Evolutionary conservation across 306 rosid genomes (phyloP).

Genomic region (Aeschynomene evenia): DNA sequence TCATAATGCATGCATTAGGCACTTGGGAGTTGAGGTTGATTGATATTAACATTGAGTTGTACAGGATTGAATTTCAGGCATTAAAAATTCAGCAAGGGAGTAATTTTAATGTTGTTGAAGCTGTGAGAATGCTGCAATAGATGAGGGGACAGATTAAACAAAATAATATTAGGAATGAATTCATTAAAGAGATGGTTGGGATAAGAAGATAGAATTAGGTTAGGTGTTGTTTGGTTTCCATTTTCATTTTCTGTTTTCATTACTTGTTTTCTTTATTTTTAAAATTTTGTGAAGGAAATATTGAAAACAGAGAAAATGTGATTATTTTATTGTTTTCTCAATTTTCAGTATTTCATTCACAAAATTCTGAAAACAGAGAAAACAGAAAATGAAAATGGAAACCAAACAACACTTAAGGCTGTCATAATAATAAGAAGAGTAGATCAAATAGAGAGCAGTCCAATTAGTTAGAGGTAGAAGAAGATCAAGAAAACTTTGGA

Average conservation of each 20-base stretch:
- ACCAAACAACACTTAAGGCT: too few species aligned
- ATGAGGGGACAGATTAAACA: background rate
- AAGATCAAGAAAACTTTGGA: background rate
- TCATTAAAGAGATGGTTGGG: background rate
- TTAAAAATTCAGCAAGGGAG: background rate
- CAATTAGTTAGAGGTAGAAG: background rate
- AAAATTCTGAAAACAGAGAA: too few species aligned
- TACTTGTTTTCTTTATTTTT: too few species aligned
- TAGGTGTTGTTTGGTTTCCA: background rate
- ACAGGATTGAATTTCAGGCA: background rate
- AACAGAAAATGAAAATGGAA: background rate
- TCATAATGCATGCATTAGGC: background rate
- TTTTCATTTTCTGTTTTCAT: too few species aligned
- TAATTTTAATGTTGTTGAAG: background rate
- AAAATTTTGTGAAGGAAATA: too few species aligned
- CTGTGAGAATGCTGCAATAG: background rate
- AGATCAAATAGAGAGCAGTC: background rate
- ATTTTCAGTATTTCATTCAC: too few species aligned
- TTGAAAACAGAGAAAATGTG: too few species aligned
- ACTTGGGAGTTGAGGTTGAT: too few species aligned
- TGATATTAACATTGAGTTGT: background rate
- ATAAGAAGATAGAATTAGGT: background rate
- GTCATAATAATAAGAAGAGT: too few species aligned
- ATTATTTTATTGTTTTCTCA: too few species aligned
- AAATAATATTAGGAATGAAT: background rate